Evolutionary conservation across 2,329 filamentous ascomycete species (phyloP), one percentile per base, ranked within the genome.

Genomic region (Penicillium palitans): DNA sequence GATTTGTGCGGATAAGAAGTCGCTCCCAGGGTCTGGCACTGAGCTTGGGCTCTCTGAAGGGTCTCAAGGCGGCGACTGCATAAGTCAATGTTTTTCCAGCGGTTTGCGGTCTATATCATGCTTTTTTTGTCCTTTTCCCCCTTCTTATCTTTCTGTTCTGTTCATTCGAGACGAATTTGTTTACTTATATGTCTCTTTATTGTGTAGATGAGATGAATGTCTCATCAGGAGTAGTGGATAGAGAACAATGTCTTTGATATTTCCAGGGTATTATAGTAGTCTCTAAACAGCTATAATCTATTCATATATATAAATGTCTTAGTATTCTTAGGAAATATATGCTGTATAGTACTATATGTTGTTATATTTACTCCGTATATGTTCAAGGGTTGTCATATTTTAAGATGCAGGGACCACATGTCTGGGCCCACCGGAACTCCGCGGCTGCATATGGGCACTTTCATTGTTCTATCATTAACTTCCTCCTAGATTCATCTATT

Each of bases 1-100:
- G 95, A 45, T 99, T 99, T 76, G 93, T 99, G 63, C 88, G 95
- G 74, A 99, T 99, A 85, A 88, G 95, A 79, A 97, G 93, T 81
- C 89, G 95, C 74, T 96, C 92, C 39, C 95, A 99, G 80, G 95
- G 95, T 49, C 81, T 99, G 71, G 95, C 95, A 12, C 81, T 99
- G 67, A 97, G 93, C 78, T 81, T 99, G 64, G 95, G 95, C 33
- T 96, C 91, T 50, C 81, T 99, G 70, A 99, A 98, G 80, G 95
- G 95, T 2, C 80, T 99, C 62, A 96, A 93, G 80, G 95, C 93
- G 78, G 72, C 74, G 51, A 61, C 74, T 54, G 71, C 74, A 68
- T 77, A 62, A 74, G 71, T 69, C 67, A 62, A 71, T 63, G 37
- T 61, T 62, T 64, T 67, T 64, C 58, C 59, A 67, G 67, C 66